Evolutionary conservation across 2,329 filamentous ascomycete species (phyloP).

Genomic region (Penicillium sp.): DNA sequence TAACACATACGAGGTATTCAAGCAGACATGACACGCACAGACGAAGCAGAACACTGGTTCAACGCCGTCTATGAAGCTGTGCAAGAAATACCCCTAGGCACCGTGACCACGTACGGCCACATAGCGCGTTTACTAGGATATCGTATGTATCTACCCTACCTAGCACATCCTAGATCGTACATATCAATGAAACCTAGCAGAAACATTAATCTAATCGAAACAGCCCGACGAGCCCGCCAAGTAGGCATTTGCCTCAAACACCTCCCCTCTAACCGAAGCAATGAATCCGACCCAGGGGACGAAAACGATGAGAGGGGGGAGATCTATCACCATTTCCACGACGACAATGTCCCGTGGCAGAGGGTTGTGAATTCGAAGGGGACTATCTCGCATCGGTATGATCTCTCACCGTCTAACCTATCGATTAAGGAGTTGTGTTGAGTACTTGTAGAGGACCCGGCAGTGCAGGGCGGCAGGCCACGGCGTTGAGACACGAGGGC

Average conservation of each 20-base stretch:
- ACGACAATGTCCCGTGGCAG: constrained; percentile 86
- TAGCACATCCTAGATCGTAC: constrained; percentile 13
- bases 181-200: constrained; percentile 7
- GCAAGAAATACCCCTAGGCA: constrained; percentile 77
- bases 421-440: too few species aligned
- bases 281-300: constrained; percentile 18
- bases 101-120: constrained; percentile 81
- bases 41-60: constrained; percentile 49
- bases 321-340: constrained; percentile 57
- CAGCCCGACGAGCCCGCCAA: constrained; percentile 72
- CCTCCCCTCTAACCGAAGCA: constrained; percentile 50
- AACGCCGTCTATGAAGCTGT: constrained; percentile 75
- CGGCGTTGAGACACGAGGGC: constrained; percentile 37
- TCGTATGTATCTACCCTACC: constrained; percentile 45
- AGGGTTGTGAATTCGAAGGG: constrained; percentile 86
- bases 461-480: constrained; percentile 41
- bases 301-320: constrained; percentile 12
- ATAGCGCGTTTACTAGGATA: constrained; percentile 60
- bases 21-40: constrained; percentile 39
- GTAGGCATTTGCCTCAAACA: constrained; percentile 89
- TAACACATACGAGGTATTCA: too few species aligned
- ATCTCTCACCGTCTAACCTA: not conserved
- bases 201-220: not conserved
- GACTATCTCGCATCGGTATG: constrained; percentile 75
- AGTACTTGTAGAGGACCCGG: constrained; percentile 37